Base-by-base conservation (phyloP, 768 basidiomycete species). In the Termitomyces sp. region DNA sequence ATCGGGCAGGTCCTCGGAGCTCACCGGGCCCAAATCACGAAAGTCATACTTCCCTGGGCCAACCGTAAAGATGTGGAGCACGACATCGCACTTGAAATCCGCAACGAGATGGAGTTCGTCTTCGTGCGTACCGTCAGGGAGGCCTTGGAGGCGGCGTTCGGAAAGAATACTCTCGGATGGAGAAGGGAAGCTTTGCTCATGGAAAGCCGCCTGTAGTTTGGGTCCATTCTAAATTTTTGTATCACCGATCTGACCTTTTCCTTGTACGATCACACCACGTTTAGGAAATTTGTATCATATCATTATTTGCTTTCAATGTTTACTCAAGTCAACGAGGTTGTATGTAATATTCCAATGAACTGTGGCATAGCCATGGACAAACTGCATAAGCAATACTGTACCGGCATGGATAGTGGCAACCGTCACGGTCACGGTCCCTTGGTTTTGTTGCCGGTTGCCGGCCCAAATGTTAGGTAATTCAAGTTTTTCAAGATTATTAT, bases 1-100 rank as follows among this genome's bases (percentile, higher is more conserved):
- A 37, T 29, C 29, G 5, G 56, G 5, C 32, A 83, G 75, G 81
- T 96, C 1, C 82, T 96, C 17, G 94, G 93, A 17, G 94, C 94
- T 0, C 93, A 96, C 71, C 86, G 94, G 6, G 92, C 92, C 2
- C 86, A 89, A 40, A 85, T 95, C 48, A 87, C 81, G 52, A 94
- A 88, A 69, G 84, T 96, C 40, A 88, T 97, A 58, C 77, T 97
- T 6, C 94, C 95, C 0, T 86, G 82, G 77, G 85, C 86, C 34
- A 97, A 96, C 68, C 79, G 86, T 58, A 93, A 93, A 67, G 93
- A 97, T 61, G 92, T 96, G 17, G 87, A 91, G 66, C 87, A 90
- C 66, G 95, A 96, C 63, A 85, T 93, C 0, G 87, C 92, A 6
- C 74, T 79, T 9, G 90, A 91, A 65, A 82, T 95, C 29, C 79